Base-by-base conservation (phyloP, 2,329 filamentous ascomycete species). In the Epichloe brachyelytri region DNA sequence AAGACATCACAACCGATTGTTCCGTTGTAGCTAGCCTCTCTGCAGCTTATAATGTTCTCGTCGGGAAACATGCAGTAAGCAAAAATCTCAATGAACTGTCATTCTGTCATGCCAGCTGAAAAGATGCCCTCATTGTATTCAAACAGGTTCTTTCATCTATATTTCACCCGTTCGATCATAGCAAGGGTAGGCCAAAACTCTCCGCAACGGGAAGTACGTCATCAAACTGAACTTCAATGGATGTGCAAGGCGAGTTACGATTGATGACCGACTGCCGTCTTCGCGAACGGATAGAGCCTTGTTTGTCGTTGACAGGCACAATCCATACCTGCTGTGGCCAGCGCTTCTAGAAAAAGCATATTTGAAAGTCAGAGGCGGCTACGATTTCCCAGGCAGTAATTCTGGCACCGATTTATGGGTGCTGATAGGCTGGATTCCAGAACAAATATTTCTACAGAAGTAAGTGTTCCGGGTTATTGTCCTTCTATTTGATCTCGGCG, bases 301-400 rank as follows among this genome's bases (percentile, higher is more conserved):
- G 3, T 89, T 95, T 65, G 90, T 97, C 10, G 78, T 94, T 44
- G 91, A 97, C 60, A 79, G 88, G 37, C 83, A 83, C 41, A 89
- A 95, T 56, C 85, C 86, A 4, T 74, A 71, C n/a, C 73, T 94
- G 14, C 69, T 97, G 14, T 97, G 91, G 89, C 93, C 93, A 5
- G 89, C 91, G 2, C 74, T 98, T 4, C 72, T 97, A 15, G 93
- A 98, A 64, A 98, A 98, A 63, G 93, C 93, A 0, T 98, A 98
- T 59, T 73, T 98, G 1, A 98, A 97, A 70, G 81, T 97, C 11
- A 80, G 91, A 51, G 93, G 93, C 30, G 93, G 93, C 36, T 98
- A 98, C 64, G 90, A 98, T 62, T 98, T 98, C 57, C 91, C 93
- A 0, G 93, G 93, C 7, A 97, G 93, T 62, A 97, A 97, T 65